These are phyloP conservation scores for Magnusiomyces clavatus DNA, from an alignment of 1,139 yeast genomes.

Conservation along the genomic window DNA sequence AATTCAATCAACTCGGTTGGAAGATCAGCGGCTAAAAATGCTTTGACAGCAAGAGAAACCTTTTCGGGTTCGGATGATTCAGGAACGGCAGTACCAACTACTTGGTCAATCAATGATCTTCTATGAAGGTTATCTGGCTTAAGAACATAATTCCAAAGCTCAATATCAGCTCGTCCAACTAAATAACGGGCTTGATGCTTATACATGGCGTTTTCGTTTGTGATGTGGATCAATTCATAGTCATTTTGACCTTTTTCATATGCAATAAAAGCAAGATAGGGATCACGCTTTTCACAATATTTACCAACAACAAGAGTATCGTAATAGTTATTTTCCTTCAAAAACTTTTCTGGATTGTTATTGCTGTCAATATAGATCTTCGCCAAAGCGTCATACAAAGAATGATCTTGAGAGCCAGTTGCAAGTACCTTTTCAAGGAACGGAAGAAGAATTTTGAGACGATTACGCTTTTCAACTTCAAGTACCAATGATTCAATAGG, in stretches of 20 bases:
- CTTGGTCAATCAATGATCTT: constrained; percentile 86
- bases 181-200: constrained; percentile 97
- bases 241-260: constrained; percentile 94
- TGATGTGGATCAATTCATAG: constrained; percentile 78
- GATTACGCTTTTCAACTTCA: constrained; percentile 94
- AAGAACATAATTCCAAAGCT: constrained; percentile 76
- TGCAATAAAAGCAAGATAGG: constrained; percentile 93
- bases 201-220: constrained; percentile 96
- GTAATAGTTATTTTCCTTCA: constrained; percentile 81
- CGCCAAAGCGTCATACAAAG: constrained; percentile 90
- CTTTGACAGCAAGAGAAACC: constrained; percentile 89
- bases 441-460: constrained; percentile 84
- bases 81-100: constrained; percentile 93
- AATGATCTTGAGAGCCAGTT: constrained; percentile 85
- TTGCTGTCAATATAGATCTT: constrained; percentile 96
- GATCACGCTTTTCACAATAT: constrained; percentile 98
- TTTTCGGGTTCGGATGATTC: constrained; percentile 95
- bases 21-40: constrained; percentile 92
- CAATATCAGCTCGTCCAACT: constrained; percentile 73
- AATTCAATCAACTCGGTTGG: constrained; percentile 90
- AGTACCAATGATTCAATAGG: constrained; percentile 83
- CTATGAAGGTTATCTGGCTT: constrained; percentile 72
- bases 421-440: constrained; percentile 84
- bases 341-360: constrained; percentile 94
- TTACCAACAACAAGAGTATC: constrained; percentile 93